These are phyloP conservation scores for Starmerella cellae DNA, from an alignment of 805 yeast genomes.

Conservation along the genomic window DNA sequence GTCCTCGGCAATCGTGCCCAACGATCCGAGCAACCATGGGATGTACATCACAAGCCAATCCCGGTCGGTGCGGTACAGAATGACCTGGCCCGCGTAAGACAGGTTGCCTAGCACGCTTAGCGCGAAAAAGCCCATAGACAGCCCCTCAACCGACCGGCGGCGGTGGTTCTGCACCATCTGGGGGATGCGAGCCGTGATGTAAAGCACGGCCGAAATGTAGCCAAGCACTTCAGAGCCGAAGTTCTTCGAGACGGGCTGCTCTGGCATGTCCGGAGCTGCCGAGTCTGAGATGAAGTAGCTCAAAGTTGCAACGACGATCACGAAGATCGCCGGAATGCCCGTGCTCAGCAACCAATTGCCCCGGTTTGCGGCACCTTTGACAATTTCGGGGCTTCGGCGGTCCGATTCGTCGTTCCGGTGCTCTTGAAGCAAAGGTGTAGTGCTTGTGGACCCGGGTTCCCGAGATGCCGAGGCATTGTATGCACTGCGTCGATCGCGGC, in stretches of 20 bases:
- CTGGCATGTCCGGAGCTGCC: slow-evolving; percentile 18
- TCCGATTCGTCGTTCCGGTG: neutral
- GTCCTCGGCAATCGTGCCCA: slow-evolving; percentile 68
- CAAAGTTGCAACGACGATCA: slow-evolving; percentile 45
- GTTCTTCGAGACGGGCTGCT: slow-evolving; percentile 9
- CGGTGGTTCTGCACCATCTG: slow-evolving; percentile 71
- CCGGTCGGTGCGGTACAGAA: slow-evolving; percentile 49
- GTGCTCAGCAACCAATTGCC: slow-evolving; percentile 25
- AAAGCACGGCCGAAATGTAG: slow-evolving; percentile 52
- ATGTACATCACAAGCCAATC: slow-evolving; percentile 48
- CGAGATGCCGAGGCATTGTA: no score
- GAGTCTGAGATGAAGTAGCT: slow-evolving; percentile 42
- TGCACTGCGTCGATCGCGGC: no score
- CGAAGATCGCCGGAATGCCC: slow-evolving; percentile 48
- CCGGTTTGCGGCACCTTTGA: slow-evolving; percentile 13
- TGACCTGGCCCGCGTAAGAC: slow-evolving; percentile 61
- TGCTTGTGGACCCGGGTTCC: neutral
- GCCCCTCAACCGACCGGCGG: slow-evolving; percentile 71
- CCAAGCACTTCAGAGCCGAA: slow-evolving; percentile 65
- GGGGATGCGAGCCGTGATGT: slow-evolving; percentile 67
- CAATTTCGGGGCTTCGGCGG: slow-evolving; percentile 15
- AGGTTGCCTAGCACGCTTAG: slow-evolving; percentile 63
- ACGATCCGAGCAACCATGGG: slow-evolving; percentile 67
- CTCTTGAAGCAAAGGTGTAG: slow-evolving; percentile 27
- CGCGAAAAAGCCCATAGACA: slow-evolving; percentile 66